Conservation (phyloP, 495 filamentous ascomycete species). For the Chaetomium cochliodes region DNA sequence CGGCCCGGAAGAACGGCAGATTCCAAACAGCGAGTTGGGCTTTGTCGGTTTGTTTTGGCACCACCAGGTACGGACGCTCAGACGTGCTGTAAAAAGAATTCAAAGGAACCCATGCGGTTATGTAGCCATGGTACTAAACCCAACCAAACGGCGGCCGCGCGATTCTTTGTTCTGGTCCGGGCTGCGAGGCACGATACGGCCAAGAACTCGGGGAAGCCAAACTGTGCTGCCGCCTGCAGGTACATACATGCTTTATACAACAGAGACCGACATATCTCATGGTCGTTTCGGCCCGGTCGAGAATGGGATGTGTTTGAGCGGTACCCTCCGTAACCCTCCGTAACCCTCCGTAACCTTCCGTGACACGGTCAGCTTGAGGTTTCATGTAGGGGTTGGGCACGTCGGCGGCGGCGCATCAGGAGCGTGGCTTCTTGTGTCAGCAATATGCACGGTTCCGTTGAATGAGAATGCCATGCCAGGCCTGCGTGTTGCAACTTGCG, state of each 20-base stretch:
- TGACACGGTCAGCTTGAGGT: not conserved
- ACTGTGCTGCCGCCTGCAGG: not conserved
- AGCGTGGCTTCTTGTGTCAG: not conserved
- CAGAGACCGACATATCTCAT: too few species aligned
- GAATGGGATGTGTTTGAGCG: not conserved
- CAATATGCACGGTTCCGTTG: not conserved
- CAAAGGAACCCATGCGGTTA: too few species aligned
- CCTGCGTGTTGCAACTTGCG: constrained; percentile 2
- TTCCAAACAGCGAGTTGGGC: too few species aligned
- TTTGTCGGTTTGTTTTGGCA: too few species aligned
- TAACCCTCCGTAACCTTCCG: too few species aligned
- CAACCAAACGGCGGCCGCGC: too few species aligned
- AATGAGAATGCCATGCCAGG: not conserved
- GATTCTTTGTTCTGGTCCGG: not conserved
- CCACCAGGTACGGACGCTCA: too few species aligned
- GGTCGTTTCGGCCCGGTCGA: not conserved
- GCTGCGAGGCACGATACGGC: not conserved
- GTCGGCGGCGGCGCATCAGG: not conserved
- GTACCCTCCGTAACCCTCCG: not conserved
- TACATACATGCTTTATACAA: too few species aligned
- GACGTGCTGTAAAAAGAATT: too few species aligned
- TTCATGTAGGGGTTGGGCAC: too few species aligned
- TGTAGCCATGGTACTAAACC: too few species aligned
- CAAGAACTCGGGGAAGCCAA: not conserved
- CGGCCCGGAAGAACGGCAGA: too few species aligned